Evolutionary conservation across 2,329 filamentous ascomycete genomes (phyloP), one percentile per base, ranked within the genome.

Genomic region (Fusarium tanahbumbuense): DNA sequence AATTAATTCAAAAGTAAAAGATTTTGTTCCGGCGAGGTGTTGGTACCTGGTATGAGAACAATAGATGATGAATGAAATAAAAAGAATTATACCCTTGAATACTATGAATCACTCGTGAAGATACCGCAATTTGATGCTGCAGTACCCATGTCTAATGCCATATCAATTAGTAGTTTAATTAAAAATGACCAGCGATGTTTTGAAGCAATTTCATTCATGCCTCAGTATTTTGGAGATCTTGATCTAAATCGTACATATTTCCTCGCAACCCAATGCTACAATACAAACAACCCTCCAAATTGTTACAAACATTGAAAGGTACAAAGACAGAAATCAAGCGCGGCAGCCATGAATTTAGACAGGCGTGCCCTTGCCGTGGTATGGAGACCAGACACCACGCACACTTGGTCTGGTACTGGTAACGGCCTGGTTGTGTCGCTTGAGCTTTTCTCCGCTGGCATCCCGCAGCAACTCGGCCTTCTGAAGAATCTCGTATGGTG

Each of bases 381-480:
- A 92, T 49, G 90, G 90, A 79, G 87, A 90, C 89, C 90, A 92
- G 66, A 92, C 82, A 71, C 90, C 90, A 83, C 90, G 86, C 55
- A 92, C 89, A 81, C 88, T 90, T 70, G 87, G 83, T 77, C 87
- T 90, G 77, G 86, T 85, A 79, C 88, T 91, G 68, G 82, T 84
- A 53, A 92, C 88, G 12, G 89, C 86, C 82, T 91, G 91, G 78
- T 84, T 88, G 63, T 86, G 83, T 74, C 80, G 85, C 82, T 83
- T 88, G 76, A 92, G 80, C 85, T 92, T 93, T 81, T 93, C 91
- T 63, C 93, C 93, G 73, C 87, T 94, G 23, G 91, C 88, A 78
- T 93, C 89, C 64, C 92, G 86, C 75, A 96, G 78, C 65, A 93
- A 80, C 78, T 92, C 86, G 1, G 87, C 90, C 85, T 98, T 98